Evolutionary conservation across 768 basidiomycete species (phyloP), one percentile per base, ranked within the genome.

Genomic region (Auriscalpium microsporum): DNA sequence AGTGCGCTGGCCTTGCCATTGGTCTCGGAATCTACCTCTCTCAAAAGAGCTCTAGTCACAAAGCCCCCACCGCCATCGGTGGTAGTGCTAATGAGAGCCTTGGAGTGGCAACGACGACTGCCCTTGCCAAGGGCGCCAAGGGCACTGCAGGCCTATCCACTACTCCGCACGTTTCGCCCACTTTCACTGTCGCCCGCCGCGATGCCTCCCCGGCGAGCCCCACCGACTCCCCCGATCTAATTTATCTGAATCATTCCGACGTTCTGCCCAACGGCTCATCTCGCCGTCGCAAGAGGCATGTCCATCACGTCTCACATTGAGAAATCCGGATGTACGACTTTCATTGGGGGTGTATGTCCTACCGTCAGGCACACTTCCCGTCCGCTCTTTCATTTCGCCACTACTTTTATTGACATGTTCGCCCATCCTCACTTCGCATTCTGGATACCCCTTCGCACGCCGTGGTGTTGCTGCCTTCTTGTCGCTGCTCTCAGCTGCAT

Each of bases 1-100:
- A 82, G 78, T 68, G 71, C 56, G 77, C 79, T 37, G 81, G 73
- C 1, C 78, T 73, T 13, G 86, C 76, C 1, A 74, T 84, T 17
- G 86, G 75, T 21, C 62, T 86, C 14, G 86, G 81, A 36, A 78
- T 78, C 68, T 85, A 79, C 58, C 56, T 81, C 28, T 74, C 82
- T 10, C 80, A 83, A 59, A 78, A 78, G 45, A 65, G 68, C 23
- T 66, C 78, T 8, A 62, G 70, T 46, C 74, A 83, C 64, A 71
- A 76, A 45, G 71, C 69, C 11, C 89, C 88, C 4, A 80, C 69
- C 4, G 79, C 78, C 9, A 66, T 90, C 53, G 87, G 88, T 33
- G 87, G 87, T 13, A 78, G 76, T 51, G 82, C 77, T 10, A 67
- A 75, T 38, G 74, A 83, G 37, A 17, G 66, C 19, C 49, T 61